Conservation (phyloP, 768 basidiomycete species). For the Pisolithus microcarpus region DNA sequence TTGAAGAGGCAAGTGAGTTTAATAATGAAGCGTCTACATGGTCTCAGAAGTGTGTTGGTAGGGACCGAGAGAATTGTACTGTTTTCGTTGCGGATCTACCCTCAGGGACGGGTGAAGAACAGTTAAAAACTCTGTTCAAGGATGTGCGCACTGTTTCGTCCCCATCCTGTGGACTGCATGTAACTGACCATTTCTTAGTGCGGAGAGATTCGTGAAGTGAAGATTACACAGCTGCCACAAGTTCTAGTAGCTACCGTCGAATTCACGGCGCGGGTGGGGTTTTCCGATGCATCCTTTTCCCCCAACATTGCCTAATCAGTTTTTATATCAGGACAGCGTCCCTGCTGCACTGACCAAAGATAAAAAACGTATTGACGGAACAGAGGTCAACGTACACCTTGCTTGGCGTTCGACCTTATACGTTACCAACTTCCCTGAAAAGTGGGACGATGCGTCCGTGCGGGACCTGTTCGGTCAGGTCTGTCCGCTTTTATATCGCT, state of each 20-base stretch:
- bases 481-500: conserved; percentile 8
- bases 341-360: conserved; percentile 90
- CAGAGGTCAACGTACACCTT: conserved; percentile 79
- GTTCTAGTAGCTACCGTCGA: conserved; percentile 80
- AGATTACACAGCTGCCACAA: conserved; percentile 55
- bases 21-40: neutral
- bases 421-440: conserved; percentile 91
- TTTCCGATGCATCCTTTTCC: neutral
- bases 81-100: conserved; percentile 79
- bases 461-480: conserved; percentile 76
- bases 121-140: conserved; percentile 70
- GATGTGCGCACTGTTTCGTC: conserved; percentile 51
- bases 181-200: conserved; percentile 48
- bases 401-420: conserved; percentile 94
- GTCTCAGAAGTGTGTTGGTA: conserved; percentile 21
- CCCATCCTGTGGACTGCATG: neutral
- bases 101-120: conserved; percentile 48
- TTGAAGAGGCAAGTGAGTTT: conserved; percentile 49
- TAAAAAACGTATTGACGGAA: conserved; percentile 74
- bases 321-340: conserved; percentile 54
- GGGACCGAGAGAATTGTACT: conserved; percentile 93
- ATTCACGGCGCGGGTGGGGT: conserved; percentile 53
- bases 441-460: conserved; percentile 68
- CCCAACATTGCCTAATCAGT: neutral
- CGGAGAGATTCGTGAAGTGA: conserved; percentile 79